A percentile compares a stretch with the other conserved stretches of the same genome.
Evolutionary conservation across 306 rosid species (phyloP).

Genomic region (Sicyos baderoa): DNA sequence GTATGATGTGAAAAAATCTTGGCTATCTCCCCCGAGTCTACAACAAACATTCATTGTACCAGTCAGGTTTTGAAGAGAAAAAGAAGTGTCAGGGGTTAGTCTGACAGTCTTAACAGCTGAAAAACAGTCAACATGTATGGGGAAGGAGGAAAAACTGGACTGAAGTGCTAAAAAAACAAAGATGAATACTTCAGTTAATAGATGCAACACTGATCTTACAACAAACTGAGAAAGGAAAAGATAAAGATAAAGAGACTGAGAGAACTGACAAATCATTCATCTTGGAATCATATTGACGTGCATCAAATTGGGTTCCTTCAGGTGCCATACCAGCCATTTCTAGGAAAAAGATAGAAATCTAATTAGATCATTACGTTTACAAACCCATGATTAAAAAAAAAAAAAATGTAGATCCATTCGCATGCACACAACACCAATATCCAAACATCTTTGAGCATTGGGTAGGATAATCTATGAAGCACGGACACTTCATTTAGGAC

Average conservation of each 20-base stretch:
- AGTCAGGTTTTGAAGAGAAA: slow-evolving; percentile 5
- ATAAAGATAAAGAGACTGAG: background rate
- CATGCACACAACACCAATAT: background rate
- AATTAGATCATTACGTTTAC: background rate
- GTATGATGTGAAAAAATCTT: slow-evolving; percentile 54
- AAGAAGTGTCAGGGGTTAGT: background rate
- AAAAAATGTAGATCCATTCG: background rate
- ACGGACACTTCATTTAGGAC: no score
- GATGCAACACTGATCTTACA: background rate
- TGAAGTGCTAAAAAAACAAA: background rate
- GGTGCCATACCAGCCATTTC: slow-evolving; percentile 51
- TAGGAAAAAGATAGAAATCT: background rate
- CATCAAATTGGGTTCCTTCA: slow-evolving; percentile 57
- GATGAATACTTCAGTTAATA: background rate
- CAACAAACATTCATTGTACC: slow-evolving; percentile 14
- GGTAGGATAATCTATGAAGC: no score
- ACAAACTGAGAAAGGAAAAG: background rate
- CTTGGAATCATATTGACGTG: slow-evolving; percentile 55
- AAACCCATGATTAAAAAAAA: background rate
- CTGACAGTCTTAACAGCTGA: background rate
- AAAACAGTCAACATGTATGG: background rate
- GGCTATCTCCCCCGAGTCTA: slow-evolving; percentile 52
- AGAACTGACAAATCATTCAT: slow-evolving; percentile 54
- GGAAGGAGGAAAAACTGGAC: background rate
- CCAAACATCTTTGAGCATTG: background rate